These are phyloP conservation scores for Penicillium dipodomyicola DNA, from an alignment of 495 filamentous ascomycete genomes.

Conservation along the genomic window DNA sequence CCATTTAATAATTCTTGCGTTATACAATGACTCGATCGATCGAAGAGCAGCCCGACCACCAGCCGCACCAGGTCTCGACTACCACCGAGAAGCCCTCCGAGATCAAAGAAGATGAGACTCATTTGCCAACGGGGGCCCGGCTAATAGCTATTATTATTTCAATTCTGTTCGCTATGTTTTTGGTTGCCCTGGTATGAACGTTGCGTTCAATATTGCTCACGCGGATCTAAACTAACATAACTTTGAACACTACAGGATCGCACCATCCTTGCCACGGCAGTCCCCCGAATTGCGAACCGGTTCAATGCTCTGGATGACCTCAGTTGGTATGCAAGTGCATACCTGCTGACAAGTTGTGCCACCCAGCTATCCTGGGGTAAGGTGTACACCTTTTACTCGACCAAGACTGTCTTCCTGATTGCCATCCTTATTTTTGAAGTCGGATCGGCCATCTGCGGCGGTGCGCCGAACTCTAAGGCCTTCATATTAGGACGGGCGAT, in stretches of 20 bases:
- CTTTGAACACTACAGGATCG: conserved; percentile 40
- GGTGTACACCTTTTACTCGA: conserved; percentile 61
- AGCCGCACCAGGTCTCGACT: background rate
- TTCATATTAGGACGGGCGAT: conserved; percentile 64
- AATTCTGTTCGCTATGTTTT: conserved; percentile 33
- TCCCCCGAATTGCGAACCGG: conserved; percentile 64
- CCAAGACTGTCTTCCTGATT: conserved; percentile 56
- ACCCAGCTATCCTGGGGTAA: conserved; percentile 55
- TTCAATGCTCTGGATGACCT: conserved; percentile 63
- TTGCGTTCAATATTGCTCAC: background rate
- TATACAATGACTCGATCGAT: background rate
- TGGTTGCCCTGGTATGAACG: conserved; percentile 36
- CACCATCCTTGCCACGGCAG: conserved; percentile 70
- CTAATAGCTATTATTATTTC: conserved; percentile 20
- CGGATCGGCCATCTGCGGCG: conserved; percentile 68
- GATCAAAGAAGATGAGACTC: background rate
- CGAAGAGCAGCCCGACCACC: background rate
- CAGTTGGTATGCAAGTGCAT: conserved; percentile 55
- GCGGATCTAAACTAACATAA: background rate
- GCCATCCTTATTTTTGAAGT: conserved; percentile 61
- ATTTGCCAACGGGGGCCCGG: background rate
- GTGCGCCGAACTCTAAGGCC: conserved; percentile 62
- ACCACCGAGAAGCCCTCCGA: conserved; percentile 7
- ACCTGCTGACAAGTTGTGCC: conserved; percentile 47
- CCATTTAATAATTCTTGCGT: background rate